These are phyloP conservation scores for Daldinia sp. DNA, from an alignment of 2,329 filamentous ascomycete genomes.

Conservation along the genomic window DNA sequence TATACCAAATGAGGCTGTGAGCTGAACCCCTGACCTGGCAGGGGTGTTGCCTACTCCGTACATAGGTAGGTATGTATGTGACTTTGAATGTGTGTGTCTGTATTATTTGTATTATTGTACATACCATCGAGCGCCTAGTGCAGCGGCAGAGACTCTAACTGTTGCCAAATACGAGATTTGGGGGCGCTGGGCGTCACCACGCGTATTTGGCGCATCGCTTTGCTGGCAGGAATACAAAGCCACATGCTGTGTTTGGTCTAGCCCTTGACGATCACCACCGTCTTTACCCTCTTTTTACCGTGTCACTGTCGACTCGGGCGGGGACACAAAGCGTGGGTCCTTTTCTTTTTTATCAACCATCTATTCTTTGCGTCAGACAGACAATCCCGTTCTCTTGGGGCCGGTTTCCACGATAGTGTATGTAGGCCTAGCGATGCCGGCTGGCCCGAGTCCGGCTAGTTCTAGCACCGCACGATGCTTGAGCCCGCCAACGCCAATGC, in stretches of 20 bases:
- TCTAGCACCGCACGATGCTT: constrained; percentile 25
- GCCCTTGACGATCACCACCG: constrained; percentile 37
- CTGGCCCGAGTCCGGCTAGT: constrained; percentile 21
- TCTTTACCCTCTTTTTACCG: constrained; percentile 20
- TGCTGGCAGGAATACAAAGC: constrained; percentile 39
- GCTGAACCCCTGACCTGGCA: constrained; percentile 37
- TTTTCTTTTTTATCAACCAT: constrained; percentile 25
- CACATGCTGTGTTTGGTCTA: constrained; percentile 40
- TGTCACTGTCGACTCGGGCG: constrained; percentile 23
- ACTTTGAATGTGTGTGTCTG: not conserved
- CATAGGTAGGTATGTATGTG: not conserved
- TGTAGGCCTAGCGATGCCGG: constrained; percentile 17
- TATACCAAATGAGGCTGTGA: constrained; percentile 40
- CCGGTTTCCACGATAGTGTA: constrained; percentile 24
- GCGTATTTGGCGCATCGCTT: constrained; percentile 37
- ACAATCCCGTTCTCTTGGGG: constrained; percentile 34
- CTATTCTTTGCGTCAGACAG: constrained; percentile 39
- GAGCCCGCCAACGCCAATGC: constrained; percentile 32
- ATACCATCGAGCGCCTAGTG: constrained; percentile 39
- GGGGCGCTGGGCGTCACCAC: constrained; percentile 31
- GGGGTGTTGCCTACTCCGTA: constrained; percentile 18
- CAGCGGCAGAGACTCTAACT: constrained; percentile 15
- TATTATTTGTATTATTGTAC: constrained; percentile 7
- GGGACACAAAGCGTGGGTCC: constrained; percentile 27
- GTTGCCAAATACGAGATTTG: constrained; percentile 39